Base-by-base conservation (phyloP, 1,284 basidiomycete species). In the Trichosporon ovoides region DNA sequence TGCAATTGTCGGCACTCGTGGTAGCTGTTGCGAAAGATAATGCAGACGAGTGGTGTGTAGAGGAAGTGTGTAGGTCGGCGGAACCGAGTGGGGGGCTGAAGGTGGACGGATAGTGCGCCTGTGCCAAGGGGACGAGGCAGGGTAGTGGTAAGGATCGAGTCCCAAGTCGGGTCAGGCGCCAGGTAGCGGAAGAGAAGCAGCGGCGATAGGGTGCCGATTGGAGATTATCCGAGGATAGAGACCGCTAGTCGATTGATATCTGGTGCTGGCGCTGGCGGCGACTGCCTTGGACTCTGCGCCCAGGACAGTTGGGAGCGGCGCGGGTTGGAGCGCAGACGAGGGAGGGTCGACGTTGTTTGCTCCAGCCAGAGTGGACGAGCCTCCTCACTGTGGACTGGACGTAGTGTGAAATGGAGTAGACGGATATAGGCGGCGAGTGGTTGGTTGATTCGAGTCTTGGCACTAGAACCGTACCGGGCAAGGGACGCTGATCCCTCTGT, bases 151-250 rank as follows among this genome's bases (percentile, higher is more conserved):
- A n/a, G n/a, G n/a, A n/a, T n/a, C n/a, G n/a, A n/a, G n/a, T n/a
- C n/a, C n/a, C n/a, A n/a, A n/a, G n/a, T n/a, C n/a, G n/a, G n/a
- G n/a, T n/a, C n/a, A 16, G 35, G 22, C 43, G 28, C 9, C 28
- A 31, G 28, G 28, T 9, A 31, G 28, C 9, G 28, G 9, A n/a
- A 20, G 40, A 10, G 20, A 24, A 22, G 40, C 43, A 22, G 43
- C 24, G 43, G 43, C 7, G 43, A 48, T 48, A 48, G 43, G 43
- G 43, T 28, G 43, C 43, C 43, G 43, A 48, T 24, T 48, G 22
- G 24, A 28, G 43, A 48, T 31, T 6, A 48, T 31, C 28, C 28
- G 28, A 31, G 28, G 5, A 31, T 5, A 5, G 28, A 5, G 28
- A 9, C 28, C 28, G 28, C n/a, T 31, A 31, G 28, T 5, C 5